These are phyloP conservation scores for Macaranga tanarius DNA, from an alignment of 441 rosid genomes.

Conservation along the genomic window DNA sequence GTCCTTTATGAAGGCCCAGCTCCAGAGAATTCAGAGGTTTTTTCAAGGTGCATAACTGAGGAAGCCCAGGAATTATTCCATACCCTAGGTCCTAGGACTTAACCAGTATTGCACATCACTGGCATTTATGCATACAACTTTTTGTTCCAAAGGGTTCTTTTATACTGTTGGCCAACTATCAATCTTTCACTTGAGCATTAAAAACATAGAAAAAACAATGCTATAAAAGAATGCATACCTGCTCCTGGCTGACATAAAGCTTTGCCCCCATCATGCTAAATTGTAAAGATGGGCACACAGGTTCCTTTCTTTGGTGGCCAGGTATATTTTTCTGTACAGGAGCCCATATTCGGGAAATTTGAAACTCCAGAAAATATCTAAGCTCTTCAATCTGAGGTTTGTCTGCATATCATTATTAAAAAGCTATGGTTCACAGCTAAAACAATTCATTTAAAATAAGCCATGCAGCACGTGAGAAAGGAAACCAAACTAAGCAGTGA, in stretches of 20 bases:
- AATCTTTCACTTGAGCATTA: not conserved
- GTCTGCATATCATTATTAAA: slow-evolving; percentile 38
- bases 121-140: not conserved
- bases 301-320: slow-evolving; percentile 67
- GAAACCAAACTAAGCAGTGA: not conserved
- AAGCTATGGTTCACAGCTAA: not conserved
- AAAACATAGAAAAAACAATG: not conserved
- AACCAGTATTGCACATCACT: not conserved
- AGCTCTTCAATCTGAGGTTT: slow-evolving; percentile 73
- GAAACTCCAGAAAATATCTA: slow-evolving; percentile 69
- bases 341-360: slow-evolving; percentile 68
- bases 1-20: not conserved
- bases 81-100: not conserved
- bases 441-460: not conserved
- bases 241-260: slow-evolving; percentile 66
- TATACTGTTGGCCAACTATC: not conserved
- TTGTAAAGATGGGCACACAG: slow-evolving; percentile 71
- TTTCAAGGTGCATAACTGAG: not conserved
- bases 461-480: not conserved
- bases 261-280: slow-evolving; percentile 81
- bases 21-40: not conserved
- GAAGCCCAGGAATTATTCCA: not conserved
- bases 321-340: slow-evolving; percentile 53
- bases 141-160: not conserved
- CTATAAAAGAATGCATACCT: slow-evolving; percentile 37